phyloP scores from a whole-genome alignment of 2,329 filamentous ascomycete species.

The Knoxdaviesia proteae region DNA sequence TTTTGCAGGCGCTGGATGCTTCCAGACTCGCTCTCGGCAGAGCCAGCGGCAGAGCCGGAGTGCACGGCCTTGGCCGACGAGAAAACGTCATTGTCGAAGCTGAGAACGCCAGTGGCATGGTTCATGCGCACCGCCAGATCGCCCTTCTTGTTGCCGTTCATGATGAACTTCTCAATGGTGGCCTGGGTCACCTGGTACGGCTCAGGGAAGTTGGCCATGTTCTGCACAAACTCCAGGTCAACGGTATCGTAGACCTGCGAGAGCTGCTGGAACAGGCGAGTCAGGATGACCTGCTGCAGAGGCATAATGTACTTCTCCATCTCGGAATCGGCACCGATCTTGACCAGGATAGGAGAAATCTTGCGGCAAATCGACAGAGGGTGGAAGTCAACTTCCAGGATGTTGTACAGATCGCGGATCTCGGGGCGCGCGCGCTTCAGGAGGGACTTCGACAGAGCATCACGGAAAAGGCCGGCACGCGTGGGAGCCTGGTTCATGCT shows the following conservation, averaged over 20 bases:
- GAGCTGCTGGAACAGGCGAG: conserved; percentile 93
- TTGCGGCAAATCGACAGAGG: conserved; percentile 97
- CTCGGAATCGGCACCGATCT: conserved; percentile 84
- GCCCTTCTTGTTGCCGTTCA: conserved; percentile 99
- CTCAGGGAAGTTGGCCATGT: conserved; percentile 86
- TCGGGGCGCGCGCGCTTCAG: conserved; percentile 83
- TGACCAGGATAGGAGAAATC: conserved; percentile 83
- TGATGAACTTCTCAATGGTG: conserved; percentile 99
- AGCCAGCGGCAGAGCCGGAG: conserved; percentile 63
- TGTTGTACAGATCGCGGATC: conserved; percentile 94
- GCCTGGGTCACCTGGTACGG: conserved; percentile 80
- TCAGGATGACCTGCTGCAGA: conserved; percentile 95
- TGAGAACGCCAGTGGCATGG: conserved; percentile 83
- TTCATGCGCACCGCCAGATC: conserved; percentile 92
- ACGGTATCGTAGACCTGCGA: conserved; percentile 98
- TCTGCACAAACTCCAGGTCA: conserved; percentile 79
- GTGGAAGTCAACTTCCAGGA: conserved; percentile 97
- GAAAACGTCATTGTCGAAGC: conserved; percentile 96
- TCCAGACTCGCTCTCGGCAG: conserved; percentile 65
- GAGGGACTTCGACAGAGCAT: conserved; percentile 84
- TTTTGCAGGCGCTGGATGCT: conserved; percentile 90
- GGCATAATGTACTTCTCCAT: conserved; percentile 95
- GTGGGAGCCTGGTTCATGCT: conserved; percentile 83
- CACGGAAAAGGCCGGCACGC: conserved; percentile 79
- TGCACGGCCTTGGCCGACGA: conserved; percentile 87